Conservation (phyloP, 2,329 filamentous ascomycete species). For the Penicillium sp. region DNA sequence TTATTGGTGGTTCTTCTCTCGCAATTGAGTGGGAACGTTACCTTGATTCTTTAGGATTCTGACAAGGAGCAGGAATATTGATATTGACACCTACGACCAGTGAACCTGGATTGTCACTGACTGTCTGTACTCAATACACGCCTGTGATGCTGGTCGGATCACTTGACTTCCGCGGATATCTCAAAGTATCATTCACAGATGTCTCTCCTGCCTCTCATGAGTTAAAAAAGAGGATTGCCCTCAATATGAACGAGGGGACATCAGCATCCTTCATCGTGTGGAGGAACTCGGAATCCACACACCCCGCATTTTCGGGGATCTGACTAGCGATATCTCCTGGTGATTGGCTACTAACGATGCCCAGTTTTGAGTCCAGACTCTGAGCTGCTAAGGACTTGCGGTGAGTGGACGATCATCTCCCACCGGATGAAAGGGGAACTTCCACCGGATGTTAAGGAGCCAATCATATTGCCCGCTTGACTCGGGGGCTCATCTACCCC, state of each 20-base stretch:
- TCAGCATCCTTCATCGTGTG: neutral
- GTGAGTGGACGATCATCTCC: conserved; percentile 3
- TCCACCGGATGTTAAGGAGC: conserved; percentile 1
- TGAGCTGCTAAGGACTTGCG: neutral
- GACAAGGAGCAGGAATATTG: neutral
- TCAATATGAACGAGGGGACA: neutral
- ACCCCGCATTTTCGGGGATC: conserved; percentile 3
- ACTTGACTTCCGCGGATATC: neutral
- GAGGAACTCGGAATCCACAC: neutral
- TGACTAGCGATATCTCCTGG: neutral
- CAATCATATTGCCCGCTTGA: neutral
- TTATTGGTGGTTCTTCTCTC: neutral
- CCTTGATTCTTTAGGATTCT: neutral
- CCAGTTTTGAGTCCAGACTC: neutral
- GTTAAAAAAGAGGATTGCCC: neutral
- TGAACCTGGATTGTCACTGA: neutral
- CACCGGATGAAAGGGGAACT: neutral
- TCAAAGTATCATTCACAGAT: neutral
- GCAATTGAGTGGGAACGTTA: neutral
- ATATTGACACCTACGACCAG: neutral
- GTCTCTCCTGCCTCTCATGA: neutral
- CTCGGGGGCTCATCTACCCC: neutral
- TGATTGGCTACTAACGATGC: neutral
- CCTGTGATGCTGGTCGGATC: neutral
- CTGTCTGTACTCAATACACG: neutral